Conservation (phyloP, 2,329 filamentous ascomycete genomes). For the Aspergillus sojae region DNA sequence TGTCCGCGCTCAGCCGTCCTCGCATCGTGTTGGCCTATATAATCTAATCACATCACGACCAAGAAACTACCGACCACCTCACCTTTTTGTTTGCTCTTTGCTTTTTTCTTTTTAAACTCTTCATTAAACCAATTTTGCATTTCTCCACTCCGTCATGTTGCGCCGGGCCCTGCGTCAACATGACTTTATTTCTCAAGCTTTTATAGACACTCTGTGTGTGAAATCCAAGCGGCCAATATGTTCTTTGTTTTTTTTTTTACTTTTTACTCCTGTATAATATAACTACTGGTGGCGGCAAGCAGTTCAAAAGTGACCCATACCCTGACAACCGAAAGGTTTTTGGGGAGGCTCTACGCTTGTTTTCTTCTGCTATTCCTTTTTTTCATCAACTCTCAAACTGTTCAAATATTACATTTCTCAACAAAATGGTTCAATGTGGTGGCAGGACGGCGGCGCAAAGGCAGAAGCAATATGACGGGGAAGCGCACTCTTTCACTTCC, state of each 20-base stretch:
- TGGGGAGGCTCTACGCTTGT: constrained; percentile 11
- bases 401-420: constrained; percentile 3
- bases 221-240: constrained; percentile 13
- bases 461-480: not conserved
- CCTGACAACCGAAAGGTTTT: constrained; percentile 16
- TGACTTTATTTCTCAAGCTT: constrained; percentile 8
- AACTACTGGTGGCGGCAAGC: constrained; percentile 19
- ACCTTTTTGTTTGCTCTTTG: constrained; percentile 8
- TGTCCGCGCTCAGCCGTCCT: constrained; percentile 16
- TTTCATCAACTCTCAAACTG: not conserved
- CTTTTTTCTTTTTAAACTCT: not conserved
- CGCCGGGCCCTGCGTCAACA: not conserved
- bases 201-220: constrained; percentile 24
- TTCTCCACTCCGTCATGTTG: constrained; percentile 9
- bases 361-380: constrained; percentile 7
- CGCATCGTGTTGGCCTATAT: constrained; percentile 22
- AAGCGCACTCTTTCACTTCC: not conserved
- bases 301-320: constrained; percentile 25
- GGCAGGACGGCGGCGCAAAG: constrained; percentile 13
- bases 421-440: constrained; percentile 18
- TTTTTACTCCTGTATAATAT: constrained; percentile 28
- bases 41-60: constrained; percentile 13
- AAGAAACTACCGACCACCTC: constrained; percentile 5
- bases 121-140: constrained; percentile 10
- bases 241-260: constrained; percentile 14